Conservation (phyloP, 306 rosid genomes). For the Oxytropis ochrocephala region DNA sequence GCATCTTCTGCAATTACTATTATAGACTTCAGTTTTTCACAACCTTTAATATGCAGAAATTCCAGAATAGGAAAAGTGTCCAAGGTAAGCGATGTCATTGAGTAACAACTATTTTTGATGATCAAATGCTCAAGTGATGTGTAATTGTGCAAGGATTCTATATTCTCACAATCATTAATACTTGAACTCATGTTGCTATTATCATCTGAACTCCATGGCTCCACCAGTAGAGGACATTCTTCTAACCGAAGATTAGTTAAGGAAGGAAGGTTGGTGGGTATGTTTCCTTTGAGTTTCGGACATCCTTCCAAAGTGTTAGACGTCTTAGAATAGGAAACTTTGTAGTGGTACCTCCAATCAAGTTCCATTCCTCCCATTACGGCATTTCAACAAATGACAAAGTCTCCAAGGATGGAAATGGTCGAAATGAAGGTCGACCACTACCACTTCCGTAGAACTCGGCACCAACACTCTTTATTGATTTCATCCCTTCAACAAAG, state of each 20-base stretch:
- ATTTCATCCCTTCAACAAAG: neutral
- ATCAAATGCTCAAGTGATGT: no score
- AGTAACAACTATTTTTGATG: no score
- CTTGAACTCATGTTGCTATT: neutral
- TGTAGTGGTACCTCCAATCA: neutral
- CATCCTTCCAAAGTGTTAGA: rapidly evolving
- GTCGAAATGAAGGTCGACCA: neutral
- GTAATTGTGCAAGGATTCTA: no score
- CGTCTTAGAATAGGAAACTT: neutral
- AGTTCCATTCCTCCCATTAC: neutral
- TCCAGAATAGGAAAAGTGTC: no score
- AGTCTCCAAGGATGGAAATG: neutral
- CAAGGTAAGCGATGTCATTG: no score
- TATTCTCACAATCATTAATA: no score
- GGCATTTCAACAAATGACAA: neutral
- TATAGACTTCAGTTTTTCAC: neutral
- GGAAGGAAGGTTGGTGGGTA: neutral
- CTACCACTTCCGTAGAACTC: neutral
- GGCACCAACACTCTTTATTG: neutral
- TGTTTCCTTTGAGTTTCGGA: neutral
- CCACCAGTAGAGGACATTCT: no score
- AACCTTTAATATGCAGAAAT: no score
- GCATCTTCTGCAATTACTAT: neutral
- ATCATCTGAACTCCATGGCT: neutral
- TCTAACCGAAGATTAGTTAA: neutral